phyloP scores from a whole-genome alignment of 345 rosid species.

The Lumnitzera racemosa region DNA sequence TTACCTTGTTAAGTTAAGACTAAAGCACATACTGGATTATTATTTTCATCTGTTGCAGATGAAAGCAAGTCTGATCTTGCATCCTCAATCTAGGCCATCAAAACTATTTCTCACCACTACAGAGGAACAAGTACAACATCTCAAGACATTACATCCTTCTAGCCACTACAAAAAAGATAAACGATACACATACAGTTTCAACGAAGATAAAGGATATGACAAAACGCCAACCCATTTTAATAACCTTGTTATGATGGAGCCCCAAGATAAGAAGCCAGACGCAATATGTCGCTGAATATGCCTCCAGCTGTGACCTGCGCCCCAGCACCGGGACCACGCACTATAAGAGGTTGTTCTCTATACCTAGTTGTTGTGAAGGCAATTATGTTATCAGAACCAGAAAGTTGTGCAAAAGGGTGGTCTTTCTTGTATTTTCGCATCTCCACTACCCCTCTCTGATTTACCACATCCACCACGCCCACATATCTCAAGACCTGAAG shows the following conservation, averaged over 20 bases:
- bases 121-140: too few relatives aligned
- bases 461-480: slow-evolving; percentile 75
- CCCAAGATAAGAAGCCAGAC: slow-evolving; percentile 87
- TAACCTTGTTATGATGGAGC: slow-evolving; percentile 63
- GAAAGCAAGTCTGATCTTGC: too few relatives aligned
- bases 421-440: slow-evolving; percentile 67
- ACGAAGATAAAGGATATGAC: too few relatives aligned
- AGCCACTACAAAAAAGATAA: too few relatives aligned
- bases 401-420: slow-evolving; percentile 86
- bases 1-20: too few relatives aligned
- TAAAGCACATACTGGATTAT: too few relatives aligned
- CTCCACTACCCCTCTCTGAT: slow-evolving; percentile 60
- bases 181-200: too few relatives aligned
- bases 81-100: too few relatives aligned
- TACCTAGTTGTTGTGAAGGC: slow-evolving; percentile 91
- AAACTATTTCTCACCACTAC: too few relatives aligned
- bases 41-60: too few relatives aligned
- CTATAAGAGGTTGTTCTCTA: slow-evolving; percentile 85
- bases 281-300: slow-evolving; percentile 79
- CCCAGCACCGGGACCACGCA: slow-evolving; percentile 98
- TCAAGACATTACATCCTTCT: too few relatives aligned
- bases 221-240: too few relatives aligned
- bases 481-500: slow-evolving; percentile 83
- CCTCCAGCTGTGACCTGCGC: slow-evolving; percentile 99
- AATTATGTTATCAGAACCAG: slow-evolving; percentile 90